Evolutionary conservation across 2,329 filamentous ascomycete genomes (phyloP).

Genomic region (Metarhizium guizhouense): DNA sequence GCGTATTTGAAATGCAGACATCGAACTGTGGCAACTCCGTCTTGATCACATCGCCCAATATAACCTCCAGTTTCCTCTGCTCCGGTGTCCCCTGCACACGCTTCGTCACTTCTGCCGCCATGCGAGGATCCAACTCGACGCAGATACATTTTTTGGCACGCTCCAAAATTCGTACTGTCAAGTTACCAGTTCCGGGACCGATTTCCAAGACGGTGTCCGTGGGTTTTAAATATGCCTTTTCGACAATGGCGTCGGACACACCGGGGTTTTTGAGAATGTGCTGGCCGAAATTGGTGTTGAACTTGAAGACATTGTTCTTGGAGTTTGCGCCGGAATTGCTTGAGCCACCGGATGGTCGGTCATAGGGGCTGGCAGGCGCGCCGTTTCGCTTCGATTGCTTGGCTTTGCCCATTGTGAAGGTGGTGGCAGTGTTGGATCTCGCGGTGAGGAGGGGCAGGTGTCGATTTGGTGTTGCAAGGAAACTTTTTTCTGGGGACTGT

Average conservation of each 20-base stretch:
- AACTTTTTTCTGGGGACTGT: conserved; percentile 3
- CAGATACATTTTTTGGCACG: conserved; percentile 74
- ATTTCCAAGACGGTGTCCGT: conserved; percentile 88
- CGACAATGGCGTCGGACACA: conserved; percentile 61
- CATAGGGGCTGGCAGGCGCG: conserved; percentile 33
- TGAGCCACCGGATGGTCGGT: conserved; percentile 22
- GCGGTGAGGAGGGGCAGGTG: background rate
- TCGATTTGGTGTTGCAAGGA: background rate
- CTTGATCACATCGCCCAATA: conserved; percentile 85
- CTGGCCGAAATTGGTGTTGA: conserved; percentile 81
- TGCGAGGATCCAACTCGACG: conserved; percentile 89
- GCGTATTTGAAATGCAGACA: conserved; percentile 65
- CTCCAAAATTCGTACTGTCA: conserved; percentile 83
- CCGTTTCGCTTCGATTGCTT: conserved; percentile 43
- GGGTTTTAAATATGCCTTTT: conserved; percentile 81
- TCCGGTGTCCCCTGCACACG: conserved; percentile 84
- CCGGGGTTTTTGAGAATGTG: conserved; percentile 92
- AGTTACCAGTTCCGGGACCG: conserved; percentile 79
- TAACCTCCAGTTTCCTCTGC: conserved; percentile 75
- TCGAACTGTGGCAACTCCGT: conserved; percentile 68
- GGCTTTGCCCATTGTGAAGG: conserved; percentile 41
- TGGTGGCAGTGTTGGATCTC: background rate
- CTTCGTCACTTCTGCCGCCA: conserved; percentile 92
- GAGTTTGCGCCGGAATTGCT: conserved; percentile 4
- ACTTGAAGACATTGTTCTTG: conserved; percentile 91